These are phyloP conservation scores for Chlorella sp. DNA, from an alignment of 139 green algal genomes.

Conservation along the genomic window DNA sequence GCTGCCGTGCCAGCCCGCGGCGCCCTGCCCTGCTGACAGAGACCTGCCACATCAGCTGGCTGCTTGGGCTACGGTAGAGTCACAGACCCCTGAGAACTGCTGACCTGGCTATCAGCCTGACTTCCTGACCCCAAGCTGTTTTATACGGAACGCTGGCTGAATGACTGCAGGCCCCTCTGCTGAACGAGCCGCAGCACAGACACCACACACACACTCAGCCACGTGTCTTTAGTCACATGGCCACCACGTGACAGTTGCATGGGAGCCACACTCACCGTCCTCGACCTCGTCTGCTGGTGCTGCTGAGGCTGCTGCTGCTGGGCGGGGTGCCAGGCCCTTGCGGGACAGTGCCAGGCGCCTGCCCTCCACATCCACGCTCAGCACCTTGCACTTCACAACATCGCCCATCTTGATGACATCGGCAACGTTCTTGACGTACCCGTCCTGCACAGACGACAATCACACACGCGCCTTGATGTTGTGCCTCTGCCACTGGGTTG, in stretches of 20 bases:
- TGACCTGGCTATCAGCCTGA: too few relatives aligned
- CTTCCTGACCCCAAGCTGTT: too few relatives aligned
- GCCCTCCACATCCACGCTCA: constrained; percentile 38
- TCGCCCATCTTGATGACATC: constrained; percentile 30
- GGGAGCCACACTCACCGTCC: neutral
- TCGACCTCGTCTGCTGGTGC: neutral
- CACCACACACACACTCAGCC: neutral
- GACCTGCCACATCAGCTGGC: too few relatives aligned
- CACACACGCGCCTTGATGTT: too few relatives aligned
- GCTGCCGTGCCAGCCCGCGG: too few relatives aligned
- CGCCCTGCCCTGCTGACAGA: too few relatives aligned
- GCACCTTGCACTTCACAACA: constrained; percentile 37
- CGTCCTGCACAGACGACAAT: constrained; percentile 33
- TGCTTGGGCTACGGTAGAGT: too few relatives aligned
- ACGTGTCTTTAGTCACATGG: neutral
- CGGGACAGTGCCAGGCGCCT: constrained; percentile 47
- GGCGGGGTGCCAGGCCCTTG: constrained; percentile 19
- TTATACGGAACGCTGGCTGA: neutral
- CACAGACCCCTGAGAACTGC: too few relatives aligned
- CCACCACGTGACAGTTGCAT: too few relatives aligned
- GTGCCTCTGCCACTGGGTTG: neutral
- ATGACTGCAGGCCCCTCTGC: neutral
- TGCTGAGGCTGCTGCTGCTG: neutral
- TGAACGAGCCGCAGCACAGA: neutral
- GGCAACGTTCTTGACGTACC: constrained; percentile 48